A percentile compares a stretch with the other conserved stretches of the same genome.
Conservation (phyloP, 2,329 filamentous ascomycete species). For the Rhynchosporium secalis region DNA sequence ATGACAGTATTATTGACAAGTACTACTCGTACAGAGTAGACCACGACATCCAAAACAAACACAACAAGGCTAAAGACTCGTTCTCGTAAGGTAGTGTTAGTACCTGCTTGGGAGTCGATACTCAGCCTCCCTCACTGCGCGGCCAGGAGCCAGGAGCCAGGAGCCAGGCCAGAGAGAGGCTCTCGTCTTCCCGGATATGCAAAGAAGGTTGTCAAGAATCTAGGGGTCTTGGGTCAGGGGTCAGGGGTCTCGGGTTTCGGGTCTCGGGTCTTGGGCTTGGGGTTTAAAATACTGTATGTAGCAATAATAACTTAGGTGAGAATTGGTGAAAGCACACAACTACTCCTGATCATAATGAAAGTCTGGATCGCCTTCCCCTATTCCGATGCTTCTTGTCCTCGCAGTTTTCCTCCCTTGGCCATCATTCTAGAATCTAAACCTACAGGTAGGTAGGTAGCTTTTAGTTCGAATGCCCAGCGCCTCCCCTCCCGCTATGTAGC, state of each 20-base stretch:
- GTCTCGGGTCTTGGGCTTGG: too few species aligned
- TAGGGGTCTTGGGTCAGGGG: too few species aligned
- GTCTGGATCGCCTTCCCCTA: not conserved
- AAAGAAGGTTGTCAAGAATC: too few species aligned
- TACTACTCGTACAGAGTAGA: too few species aligned
- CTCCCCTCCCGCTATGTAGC: not conserved
- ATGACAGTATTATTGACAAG: too few species aligned
- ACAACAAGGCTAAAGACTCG: not conserved
- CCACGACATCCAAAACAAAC: not conserved
- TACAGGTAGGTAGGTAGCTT: not conserved
- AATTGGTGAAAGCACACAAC: too few species aligned
- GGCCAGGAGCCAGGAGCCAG: not conserved
- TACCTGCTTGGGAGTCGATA: not conserved
- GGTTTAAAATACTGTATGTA: too few species aligned
- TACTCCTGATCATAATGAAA: not conserved
- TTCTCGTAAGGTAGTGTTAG: not conserved
- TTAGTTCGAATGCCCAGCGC: not conserved
- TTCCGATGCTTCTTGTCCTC: not conserved
- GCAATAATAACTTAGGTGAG: too few species aligned
- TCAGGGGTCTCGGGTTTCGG: too few species aligned
- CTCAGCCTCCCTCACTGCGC: slow-evolving; percentile 1
- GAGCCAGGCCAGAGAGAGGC: too few species aligned
- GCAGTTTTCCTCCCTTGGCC: not conserved
- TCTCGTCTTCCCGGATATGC: not conserved
- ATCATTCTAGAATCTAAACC: not conserved